Base-by-base conservation (phyloP, 1,284 basidiomycete genomes). In the Athelia psychrophila region DNA sequence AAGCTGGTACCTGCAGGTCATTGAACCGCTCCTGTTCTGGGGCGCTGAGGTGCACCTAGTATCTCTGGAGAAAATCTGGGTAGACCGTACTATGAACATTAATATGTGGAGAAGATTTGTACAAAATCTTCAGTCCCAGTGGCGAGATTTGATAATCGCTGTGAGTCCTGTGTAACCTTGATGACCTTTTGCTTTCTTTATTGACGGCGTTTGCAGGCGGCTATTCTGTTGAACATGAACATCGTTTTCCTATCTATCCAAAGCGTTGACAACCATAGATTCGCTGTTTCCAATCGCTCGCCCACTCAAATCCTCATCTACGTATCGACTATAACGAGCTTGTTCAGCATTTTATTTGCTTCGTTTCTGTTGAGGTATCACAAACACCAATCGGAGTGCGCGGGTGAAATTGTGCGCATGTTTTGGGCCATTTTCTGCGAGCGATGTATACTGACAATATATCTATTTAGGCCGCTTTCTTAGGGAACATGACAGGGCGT, bases 121-220 rank as follows among this genome's bases (percentile, higher is more conserved):
- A 9, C 55, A 61, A 6, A 75, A 72, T 49, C 59, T 83, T 25
- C 71, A 69, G 13, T 58, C 60, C 2, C 79, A 85, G 54, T 79
- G 83, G 76, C 66, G 68, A 47, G 75, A 79, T 40, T 75, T 75
- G 51, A 70, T 76, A 23, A 67, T 83, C 10, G 74, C 73, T 53
- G 81, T 83, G 27, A 5, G 27, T 30, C 13, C 6, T 30, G n/a
- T n/a, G n/a, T n/a, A n/a, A n/a, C 13, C 5, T 30, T 30, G 6
- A 30, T 13, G 27, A 6, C n/a, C 16, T 6, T 8, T n/a, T 18
- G 9, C 10, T 6, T n/a, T 6, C 5, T 18, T 8, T 42, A 9
- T 9, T n/a, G 23, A 45, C 24, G 27, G 13, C 27, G 27, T 13
- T 6, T 52, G 15, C 48, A 78, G 76, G 64, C 69, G 1, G 76